Conservation (phyloP, 78 protist species). For the Dictyostelium purpureum region DNA sequence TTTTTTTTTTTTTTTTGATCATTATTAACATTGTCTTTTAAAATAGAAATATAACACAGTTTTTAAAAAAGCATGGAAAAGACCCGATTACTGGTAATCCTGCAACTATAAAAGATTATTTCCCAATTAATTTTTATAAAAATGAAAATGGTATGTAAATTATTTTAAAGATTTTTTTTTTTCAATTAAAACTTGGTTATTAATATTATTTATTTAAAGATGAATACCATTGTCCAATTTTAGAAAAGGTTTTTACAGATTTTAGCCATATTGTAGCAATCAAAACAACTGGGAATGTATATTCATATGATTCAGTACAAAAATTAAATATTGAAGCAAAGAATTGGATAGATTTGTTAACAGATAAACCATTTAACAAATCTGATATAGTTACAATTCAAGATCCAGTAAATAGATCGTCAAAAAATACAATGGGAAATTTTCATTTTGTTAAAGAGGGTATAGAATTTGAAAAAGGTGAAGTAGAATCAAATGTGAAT, state of each 20-base stretch:
- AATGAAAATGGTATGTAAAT: slow-evolving; percentile 76
- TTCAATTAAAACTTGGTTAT: not conserved
- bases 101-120: slow-evolving; percentile 79
- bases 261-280: slow-evolving; percentile 89
- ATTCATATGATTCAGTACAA: slow-evolving; percentile 87
- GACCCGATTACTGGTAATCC: slow-evolving; percentile 94
- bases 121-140: slow-evolving; percentile 66
- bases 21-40: no score
- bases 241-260: slow-evolving; percentile 91
- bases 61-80: slow-evolving; percentile 78
- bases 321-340: slow-evolving; percentile 85
- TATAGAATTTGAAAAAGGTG: not conserved
- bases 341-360: slow-evolving; percentile 85
- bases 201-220: slow-evolving; percentile 26
- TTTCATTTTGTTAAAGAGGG: slow-evolving; percentile 59
- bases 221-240: slow-evolving; percentile 91
- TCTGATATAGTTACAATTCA: slow-evolving; percentile 85
- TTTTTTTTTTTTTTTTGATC: no score
- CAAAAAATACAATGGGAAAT: not conserved
- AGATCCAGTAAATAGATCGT: slow-evolving; percentile 21
- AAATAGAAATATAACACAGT: slow-evolving; percentile 87
- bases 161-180: no score
- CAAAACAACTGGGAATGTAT: slow-evolving; percentile 91
- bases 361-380: slow-evolving; percentile 87
- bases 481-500: slow-evolving; percentile 19